A percentile compares a stretch with the other conserved stretches of the same genome.
Evolutionary conservation across 2,329 filamentous ascomycete species (phyloP).

Genomic region (Fusarium sp.): DNA sequence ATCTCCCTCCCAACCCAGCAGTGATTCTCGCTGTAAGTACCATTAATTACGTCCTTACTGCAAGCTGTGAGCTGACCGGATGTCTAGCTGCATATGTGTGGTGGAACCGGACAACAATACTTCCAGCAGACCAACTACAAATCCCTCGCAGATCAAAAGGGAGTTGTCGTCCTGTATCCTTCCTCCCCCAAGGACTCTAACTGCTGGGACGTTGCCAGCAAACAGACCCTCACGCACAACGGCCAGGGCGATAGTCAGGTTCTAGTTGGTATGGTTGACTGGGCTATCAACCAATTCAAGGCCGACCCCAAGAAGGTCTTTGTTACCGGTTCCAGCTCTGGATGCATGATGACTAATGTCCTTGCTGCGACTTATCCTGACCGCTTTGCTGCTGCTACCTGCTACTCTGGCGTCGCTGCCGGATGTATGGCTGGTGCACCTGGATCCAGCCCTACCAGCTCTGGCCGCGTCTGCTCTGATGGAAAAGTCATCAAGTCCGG

Average conservation of each 20-base stretch:
- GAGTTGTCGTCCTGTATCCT: slow-evolving; percentile 7
- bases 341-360: slow-evolving; percentile 25
- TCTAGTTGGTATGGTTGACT: slow-evolving; percentile 19
- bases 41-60: accelerated
- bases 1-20: slow-evolving; percentile 8
- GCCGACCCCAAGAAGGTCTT: slow-evolving; percentile 10
- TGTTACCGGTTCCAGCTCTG: slow-evolving; percentile 14
- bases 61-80: not conserved
- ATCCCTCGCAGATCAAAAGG: slow-evolving; percentile 5
- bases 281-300: slow-evolving; percentile 5
- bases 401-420: slow-evolving; percentile 16
- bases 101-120: slow-evolving; percentile 6
- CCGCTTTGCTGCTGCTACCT: slow-evolving; percentile 10
- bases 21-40: slow-evolving; percentile 13
- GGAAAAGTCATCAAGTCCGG: slow-evolving; percentile 4
- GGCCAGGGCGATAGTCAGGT: slow-evolving; percentile 18
- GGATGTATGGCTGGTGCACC: slow-evolving; percentile 16
- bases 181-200: slow-evolving; percentile 5
- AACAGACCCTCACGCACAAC: slow-evolving; percentile 14
- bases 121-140: slow-evolving; percentile 14
- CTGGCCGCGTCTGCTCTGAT: slow-evolving; percentile 10
- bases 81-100: not conserved
- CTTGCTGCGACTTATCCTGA: slow-evolving; percentile 17
- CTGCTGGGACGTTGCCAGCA: slow-evolving; percentile 17
- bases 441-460: slow-evolving; percentile 10